Conservation (phyloP, 1,284 basidiomycete genomes). For the Porogramme epimiltina region DNA sequence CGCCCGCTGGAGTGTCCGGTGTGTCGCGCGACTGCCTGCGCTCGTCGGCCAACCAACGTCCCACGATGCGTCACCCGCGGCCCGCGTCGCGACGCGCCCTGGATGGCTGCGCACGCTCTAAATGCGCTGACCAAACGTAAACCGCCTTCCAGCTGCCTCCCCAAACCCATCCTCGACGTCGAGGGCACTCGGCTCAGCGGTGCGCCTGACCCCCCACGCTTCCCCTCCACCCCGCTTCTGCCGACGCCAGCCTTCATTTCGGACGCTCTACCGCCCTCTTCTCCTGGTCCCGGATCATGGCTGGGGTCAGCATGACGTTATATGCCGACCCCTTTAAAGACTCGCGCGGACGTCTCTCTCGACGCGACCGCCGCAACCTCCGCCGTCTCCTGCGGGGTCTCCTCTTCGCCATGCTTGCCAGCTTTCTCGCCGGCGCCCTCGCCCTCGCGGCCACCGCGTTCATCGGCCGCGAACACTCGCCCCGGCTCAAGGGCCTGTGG, state of each 20-base stretch:
- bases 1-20: too few relatives aligned
- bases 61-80: background rate
- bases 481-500: conserved; percentile 1
- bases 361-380: conserved; percentile 2
- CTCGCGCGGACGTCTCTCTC: background rate
- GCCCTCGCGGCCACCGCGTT: background rate
- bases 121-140: background rate
- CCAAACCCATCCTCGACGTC: background rate
- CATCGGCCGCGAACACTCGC: background rate
- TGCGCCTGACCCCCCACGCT: conserved; percentile 6
- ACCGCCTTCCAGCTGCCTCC: background rate
- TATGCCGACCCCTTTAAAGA: conserved; percentile 13
- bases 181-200: background rate
- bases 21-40: too few relatives aligned
- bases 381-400: conserved; percentile 8
- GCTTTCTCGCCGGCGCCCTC: conserved; percentile 10
- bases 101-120: background rate
- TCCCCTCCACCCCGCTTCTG: too few relatives aligned
- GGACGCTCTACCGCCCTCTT: too few relatives aligned
- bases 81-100: background rate
- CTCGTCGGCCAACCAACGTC: too few relatives aligned
- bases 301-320: conserved; percentile 4
- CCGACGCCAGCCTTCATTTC: too few relatives aligned
- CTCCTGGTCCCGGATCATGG: background rate
- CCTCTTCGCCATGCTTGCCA: conserved; percentile 16